Base-by-base conservation (phyloP, 495 filamentous ascomycete species). In the Lophiotrema nucula region DNA sequence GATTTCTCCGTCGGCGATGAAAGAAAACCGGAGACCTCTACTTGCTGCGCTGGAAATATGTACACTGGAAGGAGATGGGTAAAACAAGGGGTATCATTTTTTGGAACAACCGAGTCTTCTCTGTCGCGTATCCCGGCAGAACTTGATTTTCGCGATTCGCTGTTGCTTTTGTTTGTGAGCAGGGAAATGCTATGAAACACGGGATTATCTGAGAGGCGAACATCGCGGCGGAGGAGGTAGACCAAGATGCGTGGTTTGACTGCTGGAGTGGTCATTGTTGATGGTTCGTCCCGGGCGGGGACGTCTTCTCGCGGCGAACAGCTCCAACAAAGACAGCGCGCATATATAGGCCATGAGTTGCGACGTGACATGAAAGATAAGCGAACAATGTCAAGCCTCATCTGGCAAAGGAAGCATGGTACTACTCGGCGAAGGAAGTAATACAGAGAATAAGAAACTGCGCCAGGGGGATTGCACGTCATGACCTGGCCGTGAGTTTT, bases 21-120 rank as follows among this genome's bases (percentile, higher is more conserved):
- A 8, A 89, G 66, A 64, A 90, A 84, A 18, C 87, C 87, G 1
- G 83, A 84, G n/a, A 86, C 74, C 62, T 89, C 86, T 24, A 89
- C 67, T 60, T 89, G 84, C 42, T 83, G 71, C 2, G 84, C 79
- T 1, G 79, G 74, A 47, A 89, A 81, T 39, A 87, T 75, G 65
- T 83, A 84, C 21, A 90, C 62, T 0, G 87, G 86, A 0, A 89
- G 73, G 0, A 89, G 66, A 68, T 89, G 83, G 15, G 85, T 86
- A 64, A 82, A 45, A 3, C 12, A 18, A n/a, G 18, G 39, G 13
- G n/a, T 46, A 21, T 56, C 31, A 33, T 23, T 13, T 5, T 42
- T 19, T 2, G 51, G 46, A 18, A 45, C 22, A 0, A 37, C 1
- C 15, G 50, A 60, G 50, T 60, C 57, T 42, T 53, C 42, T 42